A percentile compares a stretch with the other conserved stretches of the same genome.
phyloP scores from a whole-genome alignment of 345 rosid species.

The Theobroma cacao region DNA sequence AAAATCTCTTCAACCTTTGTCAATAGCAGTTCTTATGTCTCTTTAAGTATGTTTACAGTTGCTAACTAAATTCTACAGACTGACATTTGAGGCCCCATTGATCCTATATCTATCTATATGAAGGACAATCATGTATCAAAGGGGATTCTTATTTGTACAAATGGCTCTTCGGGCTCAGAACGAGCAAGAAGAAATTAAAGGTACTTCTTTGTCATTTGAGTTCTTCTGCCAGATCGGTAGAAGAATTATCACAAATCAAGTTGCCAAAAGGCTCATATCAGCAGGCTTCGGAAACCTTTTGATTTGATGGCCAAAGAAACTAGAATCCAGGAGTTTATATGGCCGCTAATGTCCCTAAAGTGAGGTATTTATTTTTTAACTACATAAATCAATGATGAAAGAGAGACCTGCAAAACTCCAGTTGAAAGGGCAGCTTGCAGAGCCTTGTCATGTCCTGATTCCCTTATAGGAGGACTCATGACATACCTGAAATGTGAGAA shows the following conservation, averaged over 20 bases:
- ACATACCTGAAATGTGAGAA: constrained; percentile 63
- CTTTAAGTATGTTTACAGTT: background rate
- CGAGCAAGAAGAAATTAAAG: no score
- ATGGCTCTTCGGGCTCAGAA: no score
- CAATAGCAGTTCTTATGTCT: background rate
- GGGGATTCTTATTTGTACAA: no score
- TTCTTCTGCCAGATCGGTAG: no score
- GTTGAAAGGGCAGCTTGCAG: constrained; percentile 88
- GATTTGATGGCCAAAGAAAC: constrained; percentile 1
- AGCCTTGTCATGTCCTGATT: constrained; percentile 83
- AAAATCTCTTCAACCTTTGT: constrained; percentile 1
- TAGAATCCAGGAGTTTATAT: background rate
- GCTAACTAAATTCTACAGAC: background rate
- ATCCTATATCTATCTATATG: no score
- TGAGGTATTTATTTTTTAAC: background rate
- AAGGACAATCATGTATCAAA: no score
- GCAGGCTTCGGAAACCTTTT: background rate
- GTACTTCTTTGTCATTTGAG: no score
- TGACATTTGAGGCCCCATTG: background rate
- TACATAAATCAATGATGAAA: constrained; percentile 5
- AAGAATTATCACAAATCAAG: background rate
- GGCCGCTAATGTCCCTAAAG: background rate
- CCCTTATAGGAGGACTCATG: constrained; percentile 96
- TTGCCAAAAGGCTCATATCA: background rate
- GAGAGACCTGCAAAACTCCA: constrained; percentile 84